These are phyloP conservation scores for Tetrahymena borealis DNA, from an alignment of 73 alveolate genomes.

Conservation along the genomic window DNA sequence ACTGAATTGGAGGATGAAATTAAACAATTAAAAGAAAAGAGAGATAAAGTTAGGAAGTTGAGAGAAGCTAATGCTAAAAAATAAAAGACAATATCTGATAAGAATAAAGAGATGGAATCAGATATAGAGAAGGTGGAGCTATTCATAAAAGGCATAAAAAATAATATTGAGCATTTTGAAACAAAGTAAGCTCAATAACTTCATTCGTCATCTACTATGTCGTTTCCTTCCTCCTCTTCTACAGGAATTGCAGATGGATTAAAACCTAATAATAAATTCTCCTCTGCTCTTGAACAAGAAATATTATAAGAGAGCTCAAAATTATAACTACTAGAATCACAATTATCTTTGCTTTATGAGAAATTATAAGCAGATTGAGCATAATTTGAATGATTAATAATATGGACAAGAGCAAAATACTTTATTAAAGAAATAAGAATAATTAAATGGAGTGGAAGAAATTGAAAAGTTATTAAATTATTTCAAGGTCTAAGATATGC, in stretches of 20 bases:
- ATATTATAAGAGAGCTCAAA: neutral
- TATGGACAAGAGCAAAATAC: too few species aligned
- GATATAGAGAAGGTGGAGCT: slow-evolving; percentile 60
- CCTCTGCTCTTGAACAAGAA: neutral
- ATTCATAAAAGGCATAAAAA: slow-evolving; percentile 11
- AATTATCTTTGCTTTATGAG: neutral
- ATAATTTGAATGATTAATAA: too few species aligned
- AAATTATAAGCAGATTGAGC: neutral
- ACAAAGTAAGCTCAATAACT: neutral
- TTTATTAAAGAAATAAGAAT: too few species aligned
- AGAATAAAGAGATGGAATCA: slow-evolving; percentile 52
- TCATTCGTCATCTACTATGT: neutral
- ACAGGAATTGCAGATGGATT: neutral
- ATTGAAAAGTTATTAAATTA: too few species aligned
- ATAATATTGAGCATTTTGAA: neutral
- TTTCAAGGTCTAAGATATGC: too few species aligned
- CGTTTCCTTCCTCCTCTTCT: neutral
- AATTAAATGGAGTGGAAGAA: too few species aligned
- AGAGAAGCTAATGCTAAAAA: slow-evolving; percentile 57
- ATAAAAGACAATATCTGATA: slow-evolving; percentile 45
- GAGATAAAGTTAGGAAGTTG: slow-evolving; percentile 44
- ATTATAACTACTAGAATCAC: neutral
- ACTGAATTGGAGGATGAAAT: slow-evolving; percentile 30
- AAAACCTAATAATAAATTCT: neutral
- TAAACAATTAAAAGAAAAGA: slow-evolving; percentile 41